A percentile compares a stretch with the other conserved stretches of the same genome.
phyloP scores from a whole-genome alignment of 1,284 basidiomycete genomes.

The Paramarasmius palmivorus region DNA sequence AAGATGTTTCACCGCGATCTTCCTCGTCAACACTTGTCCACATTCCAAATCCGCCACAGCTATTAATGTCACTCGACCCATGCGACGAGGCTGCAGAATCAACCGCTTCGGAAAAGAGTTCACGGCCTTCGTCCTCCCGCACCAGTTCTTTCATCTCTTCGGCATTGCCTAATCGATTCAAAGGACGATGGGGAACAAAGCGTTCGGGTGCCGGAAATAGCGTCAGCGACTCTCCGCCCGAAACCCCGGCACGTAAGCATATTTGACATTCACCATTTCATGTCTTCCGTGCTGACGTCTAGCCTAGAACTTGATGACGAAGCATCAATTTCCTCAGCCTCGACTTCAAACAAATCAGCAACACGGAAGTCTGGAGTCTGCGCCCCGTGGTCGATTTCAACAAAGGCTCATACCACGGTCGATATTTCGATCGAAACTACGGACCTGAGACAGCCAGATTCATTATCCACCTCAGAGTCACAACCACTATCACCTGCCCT shows the following conservation, averaged over 20 bases:
- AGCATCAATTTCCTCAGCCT: neutral
- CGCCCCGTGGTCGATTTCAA: constrained; percentile 5
- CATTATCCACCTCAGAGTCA: neutral
- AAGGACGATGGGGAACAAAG: neutral
- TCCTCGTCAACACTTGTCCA: constrained; percentile 13
- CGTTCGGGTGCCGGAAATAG: too few relatives aligned
- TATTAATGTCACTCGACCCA: neutral
- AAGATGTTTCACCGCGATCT: constrained; percentile 11
- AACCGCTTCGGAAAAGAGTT: neutral
- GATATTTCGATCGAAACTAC: too few relatives aligned
- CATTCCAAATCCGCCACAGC: neutral
- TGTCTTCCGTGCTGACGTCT: neutral
- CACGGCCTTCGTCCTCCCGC: neutral
- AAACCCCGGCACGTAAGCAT: neutral
- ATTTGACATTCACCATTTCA: neutral
- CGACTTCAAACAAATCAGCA: constrained; percentile 1
- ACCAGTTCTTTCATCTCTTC: neutral
- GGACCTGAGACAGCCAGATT: neutral
- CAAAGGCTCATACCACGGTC: neutral
- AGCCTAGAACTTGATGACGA: neutral
- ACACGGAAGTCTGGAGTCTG: constrained; percentile 3
- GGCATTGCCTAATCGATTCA: neutral
- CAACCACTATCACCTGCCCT: neutral
- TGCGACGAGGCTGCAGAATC: neutral
- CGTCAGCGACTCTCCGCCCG: neutral